A percentile compares a stretch with the other conserved stretches of the same genome.
phyloP scores from a whole-genome alignment of 805 yeast genomes.

The Cyberlindnera petersonii region DNA sequence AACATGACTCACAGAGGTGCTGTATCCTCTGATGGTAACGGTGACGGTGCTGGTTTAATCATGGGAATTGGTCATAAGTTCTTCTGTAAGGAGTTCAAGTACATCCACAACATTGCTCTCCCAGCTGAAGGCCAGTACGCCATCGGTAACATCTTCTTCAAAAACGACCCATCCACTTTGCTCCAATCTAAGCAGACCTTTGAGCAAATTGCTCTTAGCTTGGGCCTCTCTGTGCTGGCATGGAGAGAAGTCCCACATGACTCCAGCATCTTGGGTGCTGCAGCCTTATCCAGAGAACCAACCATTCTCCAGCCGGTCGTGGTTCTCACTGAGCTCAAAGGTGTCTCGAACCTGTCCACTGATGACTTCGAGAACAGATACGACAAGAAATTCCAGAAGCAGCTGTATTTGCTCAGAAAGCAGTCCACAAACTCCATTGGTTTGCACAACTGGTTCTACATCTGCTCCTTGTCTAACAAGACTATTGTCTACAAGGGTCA shows the following conservation, averaged over 20 bases:
- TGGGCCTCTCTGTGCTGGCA: constrained; percentile 80
- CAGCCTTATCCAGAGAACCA: constrained; percentile 91
- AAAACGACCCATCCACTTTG: constrained; percentile 69
- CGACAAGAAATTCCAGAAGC: constrained; percentile 72
- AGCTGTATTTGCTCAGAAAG: constrained; percentile 81
- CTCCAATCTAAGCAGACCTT: constrained; percentile 70
- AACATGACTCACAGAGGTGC: constrained; percentile 99
- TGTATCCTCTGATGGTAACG: constrained; percentile 93
- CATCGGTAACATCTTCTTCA: constrained; percentile 91
- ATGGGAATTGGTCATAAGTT: constrained; percentile 88
- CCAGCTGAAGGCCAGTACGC: constrained; percentile 89
- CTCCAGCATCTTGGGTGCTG: constrained; percentile 91
- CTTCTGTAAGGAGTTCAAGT: constrained; percentile 77
- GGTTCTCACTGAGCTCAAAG: constrained; percentile 53
- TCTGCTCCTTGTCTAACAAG: constrained; percentile 83
- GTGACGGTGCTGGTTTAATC: constrained; percentile 98
- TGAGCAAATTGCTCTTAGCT: constrained; percentile 70
- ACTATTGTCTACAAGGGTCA: constrained; percentile 97
- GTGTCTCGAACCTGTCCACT: constrained; percentile 32
- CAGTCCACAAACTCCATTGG: constrained; percentile 90
- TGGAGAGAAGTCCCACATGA: constrained; percentile 97
- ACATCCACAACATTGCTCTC: constrained; percentile 58
- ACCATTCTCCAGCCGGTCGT: constrained; percentile 89
- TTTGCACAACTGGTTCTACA: constrained; percentile 94
- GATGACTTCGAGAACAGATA: constrained; percentile 54